Evolutionary conservation across 1,139 yeast species (phyloP), one percentile per base, ranked within the genome.

Genomic region (Zhuliangozyma blackwelliae): DNA sequence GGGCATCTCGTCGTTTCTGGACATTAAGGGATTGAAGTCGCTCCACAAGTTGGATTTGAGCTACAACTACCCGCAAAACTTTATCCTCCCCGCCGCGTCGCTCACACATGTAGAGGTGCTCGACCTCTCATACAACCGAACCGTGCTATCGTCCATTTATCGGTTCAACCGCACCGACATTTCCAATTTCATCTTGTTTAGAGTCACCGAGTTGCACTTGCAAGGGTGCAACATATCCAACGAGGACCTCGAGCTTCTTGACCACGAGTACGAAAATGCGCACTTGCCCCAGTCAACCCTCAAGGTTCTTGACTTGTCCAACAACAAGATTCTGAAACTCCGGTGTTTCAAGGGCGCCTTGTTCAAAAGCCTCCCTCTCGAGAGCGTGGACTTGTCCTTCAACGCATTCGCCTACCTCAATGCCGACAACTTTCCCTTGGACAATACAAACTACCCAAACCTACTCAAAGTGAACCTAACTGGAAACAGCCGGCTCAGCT

Each of bases 161-260:
- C 25, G 40, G 26, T 32, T 39, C 36, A 35, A 34, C 11, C 27
- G 36, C 13, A 25, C 31, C 7, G 40, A 39, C 13, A 41, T 43
- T 10, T 31, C 44, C 13, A 27, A 32, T n/a, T 44, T 28, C 28
- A 35, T 44, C 4, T 41, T 44, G 23, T 37, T 35, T 25, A 37
- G 33, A 12, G 39, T 43, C 6, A 35, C 26, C 7, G 41, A 39
- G 30, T 37, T 44, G 19, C 35, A 37, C 31, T 38, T 44, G 22
- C 44, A 41, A 25, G 47, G 48, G 6, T 43, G 47, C 26, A 44
- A 44, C 27, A 43, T 44, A 7, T 34, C 36, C 21, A 43, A 44
- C 40, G 43, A 42, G 27, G 43, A 42, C 28, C 35, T 44, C 23
- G 47, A 44, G 32, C 33, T 35, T 11, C 34, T 44, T 10, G 43